These are phyloP conservation scores for Scutellaria baicalensis DNA, from an alignment of 257 asterid species.

Conservation along the genomic window DNA sequence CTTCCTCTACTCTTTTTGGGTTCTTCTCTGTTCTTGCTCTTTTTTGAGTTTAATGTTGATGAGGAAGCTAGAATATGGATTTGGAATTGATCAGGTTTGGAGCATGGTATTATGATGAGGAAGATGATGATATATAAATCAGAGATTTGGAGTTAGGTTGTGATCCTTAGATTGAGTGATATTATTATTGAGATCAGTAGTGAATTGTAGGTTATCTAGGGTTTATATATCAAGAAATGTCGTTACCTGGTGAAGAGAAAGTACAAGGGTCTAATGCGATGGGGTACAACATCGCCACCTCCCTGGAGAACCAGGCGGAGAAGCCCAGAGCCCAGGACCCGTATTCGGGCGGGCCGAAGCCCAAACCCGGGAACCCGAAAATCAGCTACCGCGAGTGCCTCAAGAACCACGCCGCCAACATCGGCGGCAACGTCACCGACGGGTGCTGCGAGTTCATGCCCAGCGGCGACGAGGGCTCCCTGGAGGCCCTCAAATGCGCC, in stretches of 20 bases:
- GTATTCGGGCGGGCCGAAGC: constrained; percentile 37
- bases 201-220: too few relatives aligned
- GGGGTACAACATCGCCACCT: constrained; percentile 27
- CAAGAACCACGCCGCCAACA: constrained; percentile 85
- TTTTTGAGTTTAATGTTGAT: too few relatives aligned
- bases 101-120: too few relatives aligned
- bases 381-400: constrained; percentile 67
- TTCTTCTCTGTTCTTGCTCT: too few relatives aligned
- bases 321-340: constrained; percentile 20
- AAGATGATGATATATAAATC: not conserved
- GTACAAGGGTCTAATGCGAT: constrained; percentile 13
- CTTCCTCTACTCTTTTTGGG: too few relatives aligned
- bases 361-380: constrained; percentile 20
- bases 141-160: not conserved
- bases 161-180: not conserved
- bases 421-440: constrained; percentile 87
- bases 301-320: not conserved
- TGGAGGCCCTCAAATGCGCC: constrained; percentile 88
- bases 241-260: constrained; percentile 40
- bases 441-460: constrained; percentile 99
- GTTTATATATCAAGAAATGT: constrained; percentile 31
- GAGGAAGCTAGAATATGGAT: too few relatives aligned
- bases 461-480: constrained; percentile 73
- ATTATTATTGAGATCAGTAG: not conserved
- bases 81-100: too few relatives aligned